These are phyloP conservation scores for Cytidiella melzeri DNA, from an alignment of 768 basidiomycete species.

Conservation along the genomic window DNA sequence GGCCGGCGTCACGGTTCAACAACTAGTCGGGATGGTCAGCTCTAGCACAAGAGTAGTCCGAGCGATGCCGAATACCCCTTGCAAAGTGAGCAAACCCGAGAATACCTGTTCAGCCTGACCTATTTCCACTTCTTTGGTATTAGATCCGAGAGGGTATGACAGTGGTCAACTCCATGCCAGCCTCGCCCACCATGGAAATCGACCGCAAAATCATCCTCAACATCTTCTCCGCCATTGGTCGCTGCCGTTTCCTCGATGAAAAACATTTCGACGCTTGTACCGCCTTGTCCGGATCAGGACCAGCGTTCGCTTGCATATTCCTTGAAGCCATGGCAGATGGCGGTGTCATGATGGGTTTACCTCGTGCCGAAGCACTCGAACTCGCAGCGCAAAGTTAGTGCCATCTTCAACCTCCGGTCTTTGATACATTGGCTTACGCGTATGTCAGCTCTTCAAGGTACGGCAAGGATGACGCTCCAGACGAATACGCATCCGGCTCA, in stretches of 20 bases:
- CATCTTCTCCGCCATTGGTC: conserved; percentile 96
- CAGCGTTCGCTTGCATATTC: conserved; percentile 94
- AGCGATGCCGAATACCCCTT: conserved; percentile 98
- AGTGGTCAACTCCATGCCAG: conserved; percentile 71
- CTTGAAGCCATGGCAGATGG: conserved; percentile 99
- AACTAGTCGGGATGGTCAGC: conserved; percentile 69
- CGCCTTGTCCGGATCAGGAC: conserved; percentile 91
- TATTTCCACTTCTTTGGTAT: not conserved
- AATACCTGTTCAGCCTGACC: not conserved
- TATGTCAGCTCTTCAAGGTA: conserved; percentile 80
- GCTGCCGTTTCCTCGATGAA: conserved; percentile 94
- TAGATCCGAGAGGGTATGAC: conserved; percentile 99
- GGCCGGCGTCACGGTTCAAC: conserved; percentile 89
- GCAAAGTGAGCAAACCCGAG: conserved; percentile 68
- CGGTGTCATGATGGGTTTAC: conserved; percentile 99
- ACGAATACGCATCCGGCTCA: conserved; percentile 89
- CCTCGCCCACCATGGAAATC: conserved; percentile 43
- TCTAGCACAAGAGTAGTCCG: conserved; percentile 82
- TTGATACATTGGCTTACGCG: not conserved
- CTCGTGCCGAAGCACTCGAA: conserved; percentile 88
- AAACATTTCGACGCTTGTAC: conserved; percentile 99
- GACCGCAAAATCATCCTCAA: conserved; percentile 75
- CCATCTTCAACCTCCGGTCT: not conserved
- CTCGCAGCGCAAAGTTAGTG: conserved; percentile 88
- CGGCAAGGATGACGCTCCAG: conserved; percentile 92